Conservation (phyloP, 148 eudicot genomes). For the Drosera capensis region DNA sequence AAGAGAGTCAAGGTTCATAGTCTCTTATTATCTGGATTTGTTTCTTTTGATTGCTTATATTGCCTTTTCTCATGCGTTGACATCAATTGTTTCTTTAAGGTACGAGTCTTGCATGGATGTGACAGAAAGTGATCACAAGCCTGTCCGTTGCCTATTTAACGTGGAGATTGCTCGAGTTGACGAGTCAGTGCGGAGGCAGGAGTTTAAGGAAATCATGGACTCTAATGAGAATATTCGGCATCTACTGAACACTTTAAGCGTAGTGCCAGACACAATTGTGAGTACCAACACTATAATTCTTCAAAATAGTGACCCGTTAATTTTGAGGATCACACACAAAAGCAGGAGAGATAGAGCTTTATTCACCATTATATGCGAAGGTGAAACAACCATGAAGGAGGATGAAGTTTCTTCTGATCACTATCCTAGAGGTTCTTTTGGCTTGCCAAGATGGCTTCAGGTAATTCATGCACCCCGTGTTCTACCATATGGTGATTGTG, state of each 20-base stretch:
- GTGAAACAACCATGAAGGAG: slow-evolving; percentile 47
- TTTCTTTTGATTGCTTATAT: neutral
- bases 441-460: slow-evolving; percentile 95
- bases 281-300: slow-evolving; percentile 93
- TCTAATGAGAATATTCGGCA: slow-evolving; percentile 39
- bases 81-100: slow-evolving; percentile 20
- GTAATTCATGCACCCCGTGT: slow-evolving; percentile 20
- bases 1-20: too few relatives aligned
- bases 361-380: slow-evolving; percentile 63
- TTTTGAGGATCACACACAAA: slow-evolving; percentile 73
- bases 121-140: slow-evolving; percentile 98
- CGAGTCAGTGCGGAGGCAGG: slow-evolving; percentile 78
- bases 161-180: slow-evolving; percentile 83
- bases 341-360: slow-evolving; percentile 40
- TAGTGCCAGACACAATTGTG: slow-evolving; percentile 70
- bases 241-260: slow-evolving; percentile 34
- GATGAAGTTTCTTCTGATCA: slow-evolving; percentile 60
- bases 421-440: slow-evolving; percentile 73
- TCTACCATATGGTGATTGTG: too few relatives aligned
- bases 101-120: slow-evolving; percentile 99
- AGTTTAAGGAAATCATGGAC: slow-evolving; percentile 58
- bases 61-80: neutral
- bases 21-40: neutral
- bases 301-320: slow-evolving; percentile 61
- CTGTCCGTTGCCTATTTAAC: slow-evolving; percentile 72